Conservation (phyloP, 2,329 filamentous ascomycete genomes). For the Tolypocladium tundrense region DNA sequence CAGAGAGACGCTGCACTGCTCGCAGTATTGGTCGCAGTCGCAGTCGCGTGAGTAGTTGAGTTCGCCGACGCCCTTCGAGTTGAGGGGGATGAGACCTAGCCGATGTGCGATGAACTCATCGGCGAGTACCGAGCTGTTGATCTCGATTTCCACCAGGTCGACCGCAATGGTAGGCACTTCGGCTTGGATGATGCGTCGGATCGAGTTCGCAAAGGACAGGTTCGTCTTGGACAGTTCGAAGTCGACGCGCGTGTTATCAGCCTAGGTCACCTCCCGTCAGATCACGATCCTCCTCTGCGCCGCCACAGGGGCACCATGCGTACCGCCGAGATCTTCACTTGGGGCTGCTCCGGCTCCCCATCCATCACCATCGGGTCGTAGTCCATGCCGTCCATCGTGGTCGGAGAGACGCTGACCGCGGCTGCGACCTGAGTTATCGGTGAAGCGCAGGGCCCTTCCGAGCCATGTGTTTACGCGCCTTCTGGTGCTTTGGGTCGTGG, state of each 20-base stretch:
- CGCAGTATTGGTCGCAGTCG: constrained; percentile 92
- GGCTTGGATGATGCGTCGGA: constrained; percentile 83
- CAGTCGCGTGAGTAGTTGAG: constrained; percentile 88
- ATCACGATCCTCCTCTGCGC: neutral
- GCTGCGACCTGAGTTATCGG: neutral
- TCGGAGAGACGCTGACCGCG: constrained; percentile 2
- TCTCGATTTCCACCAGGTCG: constrained; percentile 85
- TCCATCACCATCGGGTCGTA: constrained; percentile 53
- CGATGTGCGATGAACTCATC: constrained; percentile 95
- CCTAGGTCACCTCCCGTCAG: constrained; percentile 35
- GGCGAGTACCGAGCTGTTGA: constrained; percentile 89
- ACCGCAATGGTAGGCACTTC: constrained; percentile 93
- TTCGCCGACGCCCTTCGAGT: constrained; percentile 71
- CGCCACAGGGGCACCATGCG: constrained; percentile 7
- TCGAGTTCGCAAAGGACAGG: constrained; percentile 82
- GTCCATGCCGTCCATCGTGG: constrained; percentile 39
- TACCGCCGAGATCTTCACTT: constrained; percentile 52
- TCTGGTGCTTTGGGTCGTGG: neutral
- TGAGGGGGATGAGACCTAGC: constrained; percentile 79
- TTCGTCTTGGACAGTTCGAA: constrained; percentile 87
- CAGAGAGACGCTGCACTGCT: constrained; percentile 79
- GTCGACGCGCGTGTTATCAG: constrained; percentile 71
- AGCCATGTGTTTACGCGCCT: neutral
- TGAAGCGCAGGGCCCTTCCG: neutral
- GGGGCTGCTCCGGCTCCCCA: constrained; percentile 44